These are phyloP conservation scores for Candida tetrigidarum DNA, from an alignment of 1,139 yeast species.

Conservation along the genomic window DNA sequence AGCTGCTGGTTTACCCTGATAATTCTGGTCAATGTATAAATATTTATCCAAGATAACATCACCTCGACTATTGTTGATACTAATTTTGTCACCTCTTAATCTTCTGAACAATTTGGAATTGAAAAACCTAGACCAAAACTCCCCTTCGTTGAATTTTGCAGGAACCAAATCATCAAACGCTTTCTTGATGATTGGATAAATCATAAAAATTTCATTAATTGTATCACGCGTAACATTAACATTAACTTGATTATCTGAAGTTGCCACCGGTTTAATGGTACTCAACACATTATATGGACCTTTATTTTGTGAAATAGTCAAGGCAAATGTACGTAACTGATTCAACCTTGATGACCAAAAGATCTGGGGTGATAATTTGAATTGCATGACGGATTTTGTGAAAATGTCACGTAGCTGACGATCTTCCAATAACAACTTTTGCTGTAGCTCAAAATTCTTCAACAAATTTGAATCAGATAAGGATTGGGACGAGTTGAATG, in stretches of 20 bases:
- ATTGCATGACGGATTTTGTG: constrained; percentile 85
- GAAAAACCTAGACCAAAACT: constrained; percentile 97
- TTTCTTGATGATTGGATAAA: constrained; percentile 88
- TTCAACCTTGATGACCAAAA: constrained; percentile 91
- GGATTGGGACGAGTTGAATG: constrained; percentile 30
- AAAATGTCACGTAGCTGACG: constrained; percentile 73
- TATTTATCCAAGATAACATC: constrained; percentile 88
- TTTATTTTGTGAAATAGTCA: constrained; percentile 78
- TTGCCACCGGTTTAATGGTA: constrained; percentile 90
- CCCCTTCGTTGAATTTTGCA: constrained; percentile 75
- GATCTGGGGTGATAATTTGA: constrained; percentile 75
- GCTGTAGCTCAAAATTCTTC: constrained; percentile 77
- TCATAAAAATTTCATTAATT: constrained; percentile 87
- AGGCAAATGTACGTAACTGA: constrained; percentile 80
- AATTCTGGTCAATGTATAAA: constrained; percentile 58
- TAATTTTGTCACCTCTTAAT: constrained; percentile 84
- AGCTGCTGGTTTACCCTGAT: constrained; percentile 15
- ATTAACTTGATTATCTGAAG: constrained; percentile 88
- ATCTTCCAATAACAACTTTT: constrained; percentile 71
- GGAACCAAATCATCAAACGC: constrained; percentile 95
- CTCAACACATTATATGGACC: constrained; percentile 96
- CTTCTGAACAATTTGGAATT: constrained; percentile 86
- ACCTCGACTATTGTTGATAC: constrained; percentile 69
- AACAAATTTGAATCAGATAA: constrained; percentile 50
- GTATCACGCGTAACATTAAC: constrained; percentile 91